Evolutionary conservation across 441 rosid species (phyloP).

Genomic region (Adansonia grandidieri): DNA sequence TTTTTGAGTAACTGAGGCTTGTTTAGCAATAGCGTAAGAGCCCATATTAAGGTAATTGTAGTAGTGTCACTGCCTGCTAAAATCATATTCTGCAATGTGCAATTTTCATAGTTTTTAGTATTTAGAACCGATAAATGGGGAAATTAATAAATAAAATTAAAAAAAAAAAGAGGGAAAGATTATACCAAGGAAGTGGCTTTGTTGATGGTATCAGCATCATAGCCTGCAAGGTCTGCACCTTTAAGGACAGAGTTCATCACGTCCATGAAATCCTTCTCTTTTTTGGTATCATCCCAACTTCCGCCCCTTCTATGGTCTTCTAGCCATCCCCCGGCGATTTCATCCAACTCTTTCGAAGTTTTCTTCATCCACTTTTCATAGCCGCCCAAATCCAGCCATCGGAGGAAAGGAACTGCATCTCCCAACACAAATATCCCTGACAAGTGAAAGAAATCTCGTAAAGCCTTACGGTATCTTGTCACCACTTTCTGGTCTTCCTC

Average conservation of each 20-base stretch:
- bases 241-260: constrained; percentile 32
- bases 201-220: constrained; percentile 41
- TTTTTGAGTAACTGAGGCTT: background rate
- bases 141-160: background rate
- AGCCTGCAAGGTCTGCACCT: background rate
- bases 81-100: constrained; percentile 16
- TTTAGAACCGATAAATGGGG: background rate
- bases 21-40: constrained; percentile 20
- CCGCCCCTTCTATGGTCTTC: constrained; percentile 30
- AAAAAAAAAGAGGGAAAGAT: background rate
- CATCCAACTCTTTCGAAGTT: constrained; percentile 34
- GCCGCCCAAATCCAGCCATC: constrained; percentile 48
- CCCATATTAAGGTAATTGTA: constrained; percentile 25
- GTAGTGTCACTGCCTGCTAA: constrained; percentile 30
- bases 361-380: constrained; percentile 42
- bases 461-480: constrained; percentile 29
- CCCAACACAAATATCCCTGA: constrained; percentile 34
- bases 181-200: constrained; percentile 46
- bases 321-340: constrained; percentile 37
- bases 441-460: constrained; percentile 34
- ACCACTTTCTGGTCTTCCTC: constrained; percentile 22
- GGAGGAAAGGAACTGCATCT: constrained; percentile 45
- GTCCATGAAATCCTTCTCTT: constrained; percentile 48
- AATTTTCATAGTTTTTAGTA: too few species aligned
- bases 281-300: background rate